Evolutionary conservation across 2,329 filamentous ascomycete species (phyloP), one percentile per base, ranked within the genome.

Genomic region (Neopestalotiopsis clavispora): DNA sequence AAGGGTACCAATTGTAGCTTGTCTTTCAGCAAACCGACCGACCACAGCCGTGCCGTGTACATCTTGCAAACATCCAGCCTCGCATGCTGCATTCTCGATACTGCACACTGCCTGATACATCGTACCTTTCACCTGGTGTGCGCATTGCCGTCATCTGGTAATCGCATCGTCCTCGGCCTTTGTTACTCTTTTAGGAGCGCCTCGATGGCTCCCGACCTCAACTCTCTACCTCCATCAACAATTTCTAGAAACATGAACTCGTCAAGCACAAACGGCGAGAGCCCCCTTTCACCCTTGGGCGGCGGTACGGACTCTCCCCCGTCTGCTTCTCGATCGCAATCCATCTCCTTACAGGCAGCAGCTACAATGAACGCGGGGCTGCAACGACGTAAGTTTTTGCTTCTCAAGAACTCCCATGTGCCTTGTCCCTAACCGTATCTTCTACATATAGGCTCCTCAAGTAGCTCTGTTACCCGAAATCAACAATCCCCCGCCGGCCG

Each of bases 351-450:
- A 10, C 92, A 92, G 77, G 92, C 92, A 65, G 90, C 93, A 13
- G 92, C 92, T 7, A 90, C 92, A 58, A 87, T 95, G 80, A 95
- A 95, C 78, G 91, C 92, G 34, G 89, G 93, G 65, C 87, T 94
- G 34, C 90, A 92, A 73, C 81, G 85, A 77, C 83, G 89, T 90
- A 83, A 61, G 84, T 76, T 64, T 72, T 70, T 34, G 49, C 2
- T 12, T 32, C 38, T 69, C 17, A 34, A 34, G 61, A 56, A 65
- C 57, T 38, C 59, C 40, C 17, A 13, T 58, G 9, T 49, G 23
- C 40, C 45, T 59, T 17, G 58, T 20, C 52, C 61, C 20, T 40
- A 42, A 61, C 12, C 60, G 23, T 4, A 61, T 52, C 45, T 52
- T 9, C 17, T 9, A 52, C 30, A 3, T 32, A 32, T 62, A 88